Conservation (phyloP, 2,329 filamentous ascomycete species). For the Trichoderma sp. region DNA sequence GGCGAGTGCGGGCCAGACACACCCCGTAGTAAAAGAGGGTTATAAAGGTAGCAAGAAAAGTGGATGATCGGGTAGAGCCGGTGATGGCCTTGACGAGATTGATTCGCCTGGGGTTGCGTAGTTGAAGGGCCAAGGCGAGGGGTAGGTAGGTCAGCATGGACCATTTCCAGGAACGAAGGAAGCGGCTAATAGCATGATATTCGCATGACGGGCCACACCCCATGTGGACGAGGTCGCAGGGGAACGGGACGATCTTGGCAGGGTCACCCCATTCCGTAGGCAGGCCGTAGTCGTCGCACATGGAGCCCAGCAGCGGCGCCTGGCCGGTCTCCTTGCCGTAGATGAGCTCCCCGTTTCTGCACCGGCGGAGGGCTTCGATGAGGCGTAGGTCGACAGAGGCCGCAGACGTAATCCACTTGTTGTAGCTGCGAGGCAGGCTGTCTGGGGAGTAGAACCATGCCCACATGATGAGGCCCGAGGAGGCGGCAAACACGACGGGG, state of each 20-base stretch:
- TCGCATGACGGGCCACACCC: constrained; percentile 73
- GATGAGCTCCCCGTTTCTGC: constrained; percentile 60
- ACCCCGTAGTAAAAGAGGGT: constrained; percentile 82
- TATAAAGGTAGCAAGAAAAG: constrained; percentile 78
- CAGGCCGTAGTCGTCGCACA: constrained; percentile 71
- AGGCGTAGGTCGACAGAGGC: constrained; percentile 75
- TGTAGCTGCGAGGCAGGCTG: constrained; percentile 71
- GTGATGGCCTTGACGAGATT: constrained; percentile 54
- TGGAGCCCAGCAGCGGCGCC: constrained; percentile 64
- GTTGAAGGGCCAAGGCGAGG: constrained; percentile 66
- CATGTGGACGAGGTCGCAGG: constrained; percentile 84
- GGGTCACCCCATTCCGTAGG: constrained; percentile 75
- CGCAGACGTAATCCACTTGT: constrained; percentile 77
- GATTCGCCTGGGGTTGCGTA: constrained; percentile 48
- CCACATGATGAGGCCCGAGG: constrained; percentile 81
- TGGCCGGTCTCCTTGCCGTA: constrained; percentile 77
- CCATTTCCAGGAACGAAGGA: constrained; percentile 69
- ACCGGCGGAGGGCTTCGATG: constrained; percentile 70
- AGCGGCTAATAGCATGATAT: constrained; percentile 68
- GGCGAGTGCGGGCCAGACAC: constrained; percentile 71
- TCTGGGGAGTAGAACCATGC: constrained; percentile 79
- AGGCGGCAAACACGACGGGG: constrained; percentile 69
- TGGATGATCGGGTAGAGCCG: constrained; percentile 69
- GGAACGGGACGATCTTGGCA: constrained; percentile 66
- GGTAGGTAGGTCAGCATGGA: constrained; percentile 77